Base-by-base conservation (phyloP, 2,329 filamentous ascomycete species). In the Bipolaris zeicola region DNA sequence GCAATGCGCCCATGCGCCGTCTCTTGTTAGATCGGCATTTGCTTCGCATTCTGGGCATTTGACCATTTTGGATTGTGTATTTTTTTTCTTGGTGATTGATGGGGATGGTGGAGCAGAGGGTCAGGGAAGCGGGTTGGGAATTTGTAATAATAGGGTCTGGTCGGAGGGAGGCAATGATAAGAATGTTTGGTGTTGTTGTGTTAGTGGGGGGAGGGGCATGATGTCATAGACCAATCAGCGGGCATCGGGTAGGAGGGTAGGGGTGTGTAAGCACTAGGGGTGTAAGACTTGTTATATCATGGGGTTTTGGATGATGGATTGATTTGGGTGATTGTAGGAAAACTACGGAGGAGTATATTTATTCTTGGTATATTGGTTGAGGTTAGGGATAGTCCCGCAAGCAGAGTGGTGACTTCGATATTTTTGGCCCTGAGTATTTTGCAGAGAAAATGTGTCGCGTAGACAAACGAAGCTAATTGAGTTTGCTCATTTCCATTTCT, bases 21-120 rank as follows among this genome's bases (percentile, higher is more conserved):
- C 68, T 52, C 69, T 70, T 2, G 68, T 71, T 49, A 69, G 34
- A 52, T 71, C 68, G 42, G 68, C 68, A 8, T 59, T 54, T 8
- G 68, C 67, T 13, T 63, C 67, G 46, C 68, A 71, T 61, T 70
- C 67, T 33, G 68, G 68, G 53, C 68, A 71, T n/a, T 58, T 28
- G 18, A 66, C 57, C 69, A 70, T 70, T 38, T 55, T 52, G 46
- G 22, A 24, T 6, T 24, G 22, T 24, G 6, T 24, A 6, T 24
- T 5, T 24, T 24, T 24, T 24, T 24, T 24, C 22, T 6, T 24
- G 22, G 3, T 5, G 22, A 4, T 24, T 24, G 3, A 24, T 5
- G 22, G 22, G 22, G 4, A 24, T 26, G 26, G 6, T 6, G 2
- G 26, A 8, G 11, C n/a, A 43, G 13, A 4, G 5, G 1, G 3